Evolutionary conservation across 2,329 filamentous ascomycete species (phyloP).

Genomic region (Scorias spongiosa): DNA sequence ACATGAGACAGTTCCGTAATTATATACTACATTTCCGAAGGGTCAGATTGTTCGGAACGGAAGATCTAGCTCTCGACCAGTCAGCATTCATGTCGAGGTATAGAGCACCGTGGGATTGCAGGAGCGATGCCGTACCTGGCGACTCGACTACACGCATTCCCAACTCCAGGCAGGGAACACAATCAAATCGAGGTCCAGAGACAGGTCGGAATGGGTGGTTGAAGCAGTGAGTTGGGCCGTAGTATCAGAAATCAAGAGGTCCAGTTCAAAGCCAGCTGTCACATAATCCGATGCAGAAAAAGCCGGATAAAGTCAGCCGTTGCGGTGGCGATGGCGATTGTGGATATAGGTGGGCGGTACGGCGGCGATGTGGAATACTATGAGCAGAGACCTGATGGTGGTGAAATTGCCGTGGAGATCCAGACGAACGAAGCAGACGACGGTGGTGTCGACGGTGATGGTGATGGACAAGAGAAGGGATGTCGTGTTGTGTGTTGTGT

Average conservation of each 20-base stretch:
- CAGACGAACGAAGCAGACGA: not conserved
- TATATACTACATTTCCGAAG: not conserved
- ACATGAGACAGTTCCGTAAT: not conserved
- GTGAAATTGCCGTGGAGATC: not conserved
- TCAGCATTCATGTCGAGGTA: not conserved
- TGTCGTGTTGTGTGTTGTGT: not conserved
- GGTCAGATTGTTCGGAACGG: not conserved
- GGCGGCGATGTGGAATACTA: too few relatives aligned
- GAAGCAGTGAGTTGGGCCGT: not conserved
- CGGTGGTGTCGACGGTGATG: not conserved
- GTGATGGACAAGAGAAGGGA: not conserved
- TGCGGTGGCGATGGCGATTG: too few relatives aligned
- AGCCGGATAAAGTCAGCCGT: too few relatives aligned
- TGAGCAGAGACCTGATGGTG: not conserved
- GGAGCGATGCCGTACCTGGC: not conserved
- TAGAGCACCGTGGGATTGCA: not conserved
- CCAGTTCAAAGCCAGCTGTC: too few relatives aligned
- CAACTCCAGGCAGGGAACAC: not conserved
- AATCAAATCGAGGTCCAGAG: not conserved
- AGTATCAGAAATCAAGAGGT: too few relatives aligned
- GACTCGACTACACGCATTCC: not conserved
- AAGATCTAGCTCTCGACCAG: not conserved
- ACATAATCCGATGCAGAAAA: too few relatives aligned
- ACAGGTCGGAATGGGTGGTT: not conserved
- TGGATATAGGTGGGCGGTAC: too few relatives aligned